Evolutionary conservation across 176 grass and related monocot species (phyloP).

Genomic region (Cocos nucifera): DNA sequence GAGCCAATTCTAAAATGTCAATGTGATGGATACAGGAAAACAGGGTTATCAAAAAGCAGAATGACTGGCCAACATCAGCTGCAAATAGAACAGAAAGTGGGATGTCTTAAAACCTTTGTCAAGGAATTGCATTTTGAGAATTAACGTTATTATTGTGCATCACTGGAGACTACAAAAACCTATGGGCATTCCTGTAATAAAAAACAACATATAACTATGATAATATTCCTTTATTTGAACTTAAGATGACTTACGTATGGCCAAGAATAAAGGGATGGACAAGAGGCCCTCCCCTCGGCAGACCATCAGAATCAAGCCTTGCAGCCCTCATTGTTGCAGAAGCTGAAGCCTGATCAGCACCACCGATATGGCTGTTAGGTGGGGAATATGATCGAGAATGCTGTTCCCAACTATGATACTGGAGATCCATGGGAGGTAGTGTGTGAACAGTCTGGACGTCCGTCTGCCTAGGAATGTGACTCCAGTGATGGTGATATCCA

Average conservation of each 20-base stretch:
- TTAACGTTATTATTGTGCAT: no score
- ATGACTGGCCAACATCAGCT: no score
- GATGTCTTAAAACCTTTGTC: no score
- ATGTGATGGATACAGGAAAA: no score
- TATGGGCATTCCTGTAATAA: background rate
- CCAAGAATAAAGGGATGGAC: constrained; percentile 43
- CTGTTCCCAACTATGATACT: constrained; percentile 56
- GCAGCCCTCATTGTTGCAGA: constrained; percentile 40
- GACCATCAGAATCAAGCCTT: constrained; percentile 44
- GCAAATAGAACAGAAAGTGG: no score
- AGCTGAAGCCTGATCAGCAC: constrained; percentile 31
- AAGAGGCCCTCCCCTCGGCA: constrained; percentile 25
- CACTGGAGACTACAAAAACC: background rate
- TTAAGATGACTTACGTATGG: constrained; percentile 38
- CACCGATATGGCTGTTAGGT: constrained; percentile 29
- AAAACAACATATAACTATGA: background rate
- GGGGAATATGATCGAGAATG: constrained; percentile 48
- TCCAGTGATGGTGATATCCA: constrained; percentile 56
- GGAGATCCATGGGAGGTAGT: constrained; percentile 42
- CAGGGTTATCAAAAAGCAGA: no score
- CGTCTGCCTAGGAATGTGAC: constrained; percentile 36
- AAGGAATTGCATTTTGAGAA: no score
- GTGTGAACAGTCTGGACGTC: constrained; percentile 37
- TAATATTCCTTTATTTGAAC: background rate
- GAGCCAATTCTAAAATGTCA: no score